phyloP scores from a whole-genome alignment of 805 yeast species.

The Candida sonorensis region DNA sequence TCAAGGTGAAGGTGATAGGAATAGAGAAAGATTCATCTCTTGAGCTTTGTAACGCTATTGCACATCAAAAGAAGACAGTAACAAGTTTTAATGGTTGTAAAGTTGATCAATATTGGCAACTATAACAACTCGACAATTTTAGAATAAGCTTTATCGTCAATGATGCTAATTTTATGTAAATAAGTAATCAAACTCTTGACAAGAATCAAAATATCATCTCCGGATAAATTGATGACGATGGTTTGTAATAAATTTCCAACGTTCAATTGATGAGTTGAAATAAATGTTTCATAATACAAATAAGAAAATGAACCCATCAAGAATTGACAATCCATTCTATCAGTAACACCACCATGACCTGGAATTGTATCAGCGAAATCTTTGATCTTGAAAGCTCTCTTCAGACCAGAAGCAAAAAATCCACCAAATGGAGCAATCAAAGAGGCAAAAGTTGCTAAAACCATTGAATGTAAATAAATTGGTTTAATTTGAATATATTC shows the following conservation, averaged over 20 bases:
- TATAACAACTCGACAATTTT: conserved; percentile 21
- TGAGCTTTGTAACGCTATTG: too few relatives aligned
- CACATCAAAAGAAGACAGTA: too few relatives aligned
- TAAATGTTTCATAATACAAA: conserved; percentile 87
- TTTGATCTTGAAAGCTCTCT: conserved; percentile 92
- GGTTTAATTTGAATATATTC: conserved; percentile 67
- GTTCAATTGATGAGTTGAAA: conserved; percentile 63
- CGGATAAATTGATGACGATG: conserved; percentile 62
- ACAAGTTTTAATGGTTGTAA: too few relatives aligned
- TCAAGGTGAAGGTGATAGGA: too few relatives aligned
- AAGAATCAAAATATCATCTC: conserved; percentile 58
- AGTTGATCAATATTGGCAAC: background rate
- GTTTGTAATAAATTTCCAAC: conserved; percentile 72
- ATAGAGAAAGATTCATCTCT: too few relatives aligned
- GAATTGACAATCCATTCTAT: conserved; percentile 96
- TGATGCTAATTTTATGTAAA: conserved; percentile 36
- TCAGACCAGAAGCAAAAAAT: conserved; percentile 94
- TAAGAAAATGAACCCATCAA: conserved; percentile 95
- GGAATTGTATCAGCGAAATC: conserved; percentile 98
- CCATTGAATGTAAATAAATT: conserved; percentile 80
- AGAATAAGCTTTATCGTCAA: conserved; percentile 29
- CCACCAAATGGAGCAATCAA: conserved; percentile 98
- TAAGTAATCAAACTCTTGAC: conserved; percentile 53
- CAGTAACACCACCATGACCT: conserved; percentile 98
- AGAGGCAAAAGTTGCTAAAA: conserved; percentile 90